Percentiles rank a stretch among this genome's conserved stretches.
Conservation (phyloP, 2,329 filamentous ascomycete species). For the Fusarium dlaminii region DNA sequence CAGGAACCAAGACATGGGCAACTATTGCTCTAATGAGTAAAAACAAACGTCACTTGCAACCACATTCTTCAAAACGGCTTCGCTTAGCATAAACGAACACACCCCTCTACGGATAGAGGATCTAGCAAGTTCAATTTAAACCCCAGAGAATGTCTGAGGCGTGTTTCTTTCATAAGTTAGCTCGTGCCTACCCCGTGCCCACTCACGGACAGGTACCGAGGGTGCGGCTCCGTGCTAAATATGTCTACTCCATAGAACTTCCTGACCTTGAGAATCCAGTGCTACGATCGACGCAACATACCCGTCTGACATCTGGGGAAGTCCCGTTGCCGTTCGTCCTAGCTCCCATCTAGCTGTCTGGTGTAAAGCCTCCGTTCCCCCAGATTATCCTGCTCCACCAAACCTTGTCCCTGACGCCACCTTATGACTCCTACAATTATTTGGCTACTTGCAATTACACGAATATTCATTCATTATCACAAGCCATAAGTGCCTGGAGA, state of each 20-base stretch:
- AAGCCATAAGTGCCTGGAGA: neutral
- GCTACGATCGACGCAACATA: neutral
- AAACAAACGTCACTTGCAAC: neutral
- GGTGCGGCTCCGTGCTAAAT: conserved; percentile 35
- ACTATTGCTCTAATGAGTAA: conserved; percentile 15
- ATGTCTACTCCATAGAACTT: conserved; percentile 20
- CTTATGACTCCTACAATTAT: neutral
- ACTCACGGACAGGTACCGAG: conserved; percentile 40
- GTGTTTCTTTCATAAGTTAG: neutral
- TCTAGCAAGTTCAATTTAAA: conserved; percentile 3
- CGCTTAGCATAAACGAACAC: neutral
- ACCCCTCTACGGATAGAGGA: conserved; percentile 8
- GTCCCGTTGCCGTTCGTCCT: conserved; percentile 38
- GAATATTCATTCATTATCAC: neutral
- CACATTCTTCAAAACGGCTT: neutral
- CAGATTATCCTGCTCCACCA: conserved; percentile 18
- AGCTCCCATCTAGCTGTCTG: conserved; percentile 25
- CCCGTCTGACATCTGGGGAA: conserved; percentile 25
- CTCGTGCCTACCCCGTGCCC: conserved; percentile 12
- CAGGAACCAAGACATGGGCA: neutral
- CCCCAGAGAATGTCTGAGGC: conserved; percentile 7
- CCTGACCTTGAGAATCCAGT: neutral
- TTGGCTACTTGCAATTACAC: conserved; percentile 11
- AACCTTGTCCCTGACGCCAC: conserved; percentile 25
- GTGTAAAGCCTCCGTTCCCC: conserved; percentile 31